Evolutionary conservation across 306 rosid species (phyloP), one percentile per base, ranked within the genome.

Genomic region (Dalbergia cultrata): DNA sequence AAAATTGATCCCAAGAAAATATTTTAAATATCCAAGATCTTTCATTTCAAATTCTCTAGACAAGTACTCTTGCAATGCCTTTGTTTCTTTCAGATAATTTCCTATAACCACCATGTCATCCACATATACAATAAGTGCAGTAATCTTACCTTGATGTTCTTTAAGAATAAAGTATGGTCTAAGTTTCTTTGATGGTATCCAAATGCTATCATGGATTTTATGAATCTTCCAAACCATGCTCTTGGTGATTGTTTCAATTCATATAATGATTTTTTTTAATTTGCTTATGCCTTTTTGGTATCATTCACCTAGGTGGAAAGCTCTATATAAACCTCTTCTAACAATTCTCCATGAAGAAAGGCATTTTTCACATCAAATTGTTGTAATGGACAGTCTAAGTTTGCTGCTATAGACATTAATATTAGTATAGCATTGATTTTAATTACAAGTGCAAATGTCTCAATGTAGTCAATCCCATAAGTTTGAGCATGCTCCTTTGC

Each of bases 21-120:
- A 74, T 9, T 61, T 75, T 18, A 63, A 34, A 4, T 22, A 17
- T 49, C 35, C 62, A 12, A 75, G 80, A 26, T 75, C 34, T 62
- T 75, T 75, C 62, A 62, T 62, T 75, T 75, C 80, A 63, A 62
- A 60, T 18, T 63, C 72, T 62, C 4, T 26, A 22, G 50, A 63
- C 7, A 64, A 35, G 9, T 76, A 65, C 19, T 19, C 34, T 22
- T 2, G 49, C 31, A 26, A 26, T 26, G 31, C 31, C n/a, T 64
- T 65, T 4, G 52, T 49, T 76, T 76, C 37, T 49, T 64, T 1
- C 7, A 1, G 21, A 22, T 74, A 22, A 59, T 39, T 43, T n/a
- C 1, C 26, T 45, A 12, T 54, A 71, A 49, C 64, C 14, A 58
- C 31, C 11, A 57, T 58, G 35, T 58, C 35, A 22, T 60, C 66